phyloP scores from a whole-genome alignment of 352 stramenopile species.

The Phytopythium sindhum region DNA sequence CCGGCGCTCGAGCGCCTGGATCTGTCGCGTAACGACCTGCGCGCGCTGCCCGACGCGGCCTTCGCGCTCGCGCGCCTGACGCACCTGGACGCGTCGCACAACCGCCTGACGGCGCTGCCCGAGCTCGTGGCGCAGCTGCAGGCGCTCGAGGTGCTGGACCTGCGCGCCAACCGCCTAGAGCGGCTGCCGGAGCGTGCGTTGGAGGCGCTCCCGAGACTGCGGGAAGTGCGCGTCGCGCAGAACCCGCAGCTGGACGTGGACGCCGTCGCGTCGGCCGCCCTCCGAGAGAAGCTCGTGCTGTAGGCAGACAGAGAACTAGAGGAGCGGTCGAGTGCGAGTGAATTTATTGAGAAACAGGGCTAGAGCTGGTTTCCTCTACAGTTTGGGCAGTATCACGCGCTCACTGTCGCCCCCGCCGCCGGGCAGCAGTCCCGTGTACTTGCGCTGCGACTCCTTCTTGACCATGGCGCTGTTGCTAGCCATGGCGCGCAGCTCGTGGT shows the following conservation, averaged over 20 bases:
- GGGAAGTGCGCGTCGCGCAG: slow-evolving; percentile 35
- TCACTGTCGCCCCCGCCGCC: slow-evolving; percentile 21
- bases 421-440: slow-evolving; percentile 26
- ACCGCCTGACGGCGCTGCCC: slow-evolving; percentile 54
- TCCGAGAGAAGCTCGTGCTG: slow-evolving; percentile 34
- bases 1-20: slow-evolving; percentile 65
- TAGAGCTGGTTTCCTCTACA: slow-evolving; percentile 16
- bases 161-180: slow-evolving; percentile 51
- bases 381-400: slow-evolving; percentile 44
- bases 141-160: slow-evolving; percentile 57
- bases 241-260: slow-evolving; percentile 37
- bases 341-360: not conserved
- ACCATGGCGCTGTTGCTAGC: slow-evolving; percentile 4
- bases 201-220: slow-evolving; percentile 30
- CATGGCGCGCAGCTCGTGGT: slow-evolving; percentile 12
- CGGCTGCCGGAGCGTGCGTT: slow-evolving; percentile 40
- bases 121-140: slow-evolving; percentile 36
- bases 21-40: slow-evolving; percentile 76
- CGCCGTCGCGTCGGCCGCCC: slow-evolving; percentile 17
- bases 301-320: slow-evolving; percentile 6
- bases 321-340: slow-evolving; percentile 1
- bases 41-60: slow-evolving; percentile 67
- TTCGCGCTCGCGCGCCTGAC: slow-evolving; percentile 63
- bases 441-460: slow-evolving; percentile 49
- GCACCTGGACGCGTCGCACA: slow-evolving; percentile 62